Conservation (phyloP, 139 green algal species). For the Coelastrella sp. region DNA sequence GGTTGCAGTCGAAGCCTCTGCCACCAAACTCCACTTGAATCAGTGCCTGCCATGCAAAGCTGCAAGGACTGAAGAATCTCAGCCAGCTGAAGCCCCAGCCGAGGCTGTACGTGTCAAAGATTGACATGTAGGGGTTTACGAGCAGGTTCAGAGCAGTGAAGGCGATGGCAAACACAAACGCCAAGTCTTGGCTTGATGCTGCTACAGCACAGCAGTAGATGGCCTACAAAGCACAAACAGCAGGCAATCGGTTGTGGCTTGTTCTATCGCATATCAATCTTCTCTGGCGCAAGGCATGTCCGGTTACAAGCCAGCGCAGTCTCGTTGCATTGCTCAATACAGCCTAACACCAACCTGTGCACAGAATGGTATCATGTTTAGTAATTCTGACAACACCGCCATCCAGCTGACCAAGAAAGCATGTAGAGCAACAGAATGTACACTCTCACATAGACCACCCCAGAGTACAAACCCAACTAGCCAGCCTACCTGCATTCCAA, state of each 20-base stretch:
- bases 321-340: too few relatives aligned
- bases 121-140: slow-evolving; percentile 63
- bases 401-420: too few relatives aligned
- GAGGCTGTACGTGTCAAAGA: slow-evolving; percentile 15
- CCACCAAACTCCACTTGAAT: slow-evolving; percentile 19
- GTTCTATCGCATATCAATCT: too few relatives aligned
- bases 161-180: slow-evolving; percentile 64
- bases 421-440: too few relatives aligned
- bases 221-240: slow-evolving; percentile 34
- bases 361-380: too few relatives aligned
- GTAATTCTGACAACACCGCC: too few relatives aligned
- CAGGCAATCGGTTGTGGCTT: too few relatives aligned
- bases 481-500: slow-evolving; percentile 55
- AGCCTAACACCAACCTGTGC: too few relatives aligned
- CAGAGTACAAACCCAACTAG: neutral
- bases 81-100: slow-evolving; percentile 49
- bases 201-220: slow-evolving; percentile 53
- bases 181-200: slow-evolving; percentile 61
- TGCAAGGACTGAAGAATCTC: slow-evolving; percentile 65
- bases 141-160: slow-evolving; percentile 70
- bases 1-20: slow-evolving; percentile 13
- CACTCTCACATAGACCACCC: too few relatives aligned
- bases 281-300: too few relatives aligned
- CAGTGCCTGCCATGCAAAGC: slow-evolving; percentile 56
- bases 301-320: too few relatives aligned